phyloP scores from a whole-genome alignment of 352 stramenopile species.

The Discostella stelligera region DNA sequence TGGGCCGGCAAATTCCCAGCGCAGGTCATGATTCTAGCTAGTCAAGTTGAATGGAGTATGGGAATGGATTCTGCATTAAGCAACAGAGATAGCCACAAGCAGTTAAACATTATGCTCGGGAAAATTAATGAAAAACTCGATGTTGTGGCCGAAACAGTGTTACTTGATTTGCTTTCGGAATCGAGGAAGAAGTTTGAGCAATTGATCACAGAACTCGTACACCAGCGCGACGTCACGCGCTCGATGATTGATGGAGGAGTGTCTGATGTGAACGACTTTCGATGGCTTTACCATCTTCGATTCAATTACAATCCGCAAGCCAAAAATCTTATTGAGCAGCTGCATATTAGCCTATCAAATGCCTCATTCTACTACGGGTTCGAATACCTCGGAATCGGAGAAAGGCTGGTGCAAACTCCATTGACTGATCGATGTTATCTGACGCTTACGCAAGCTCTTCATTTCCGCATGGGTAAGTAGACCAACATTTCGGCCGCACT shows the following conservation, averaged over 20 bases:
- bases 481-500: background rate
- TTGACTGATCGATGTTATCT: constrained; percentile 99
- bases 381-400: constrained; percentile 99
- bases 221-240: constrained; percentile 97
- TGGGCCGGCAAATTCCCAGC: constrained; percentile 97
- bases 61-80: constrained; percentile 90
- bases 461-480: constrained; percentile 93
- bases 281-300: constrained; percentile 98
- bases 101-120: constrained; percentile 69
- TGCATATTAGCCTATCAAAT: constrained; percentile 97
- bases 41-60: constrained; percentile 96
- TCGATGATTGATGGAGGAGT: constrained; percentile 88
- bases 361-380: constrained; percentile 99
- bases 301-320: constrained; percentile 90
- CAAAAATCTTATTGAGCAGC: constrained; percentile 87
- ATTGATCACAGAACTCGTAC: constrained; percentile 99
- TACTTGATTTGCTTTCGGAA: constrained; percentile 90
- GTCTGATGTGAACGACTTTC: constrained; percentile 90
- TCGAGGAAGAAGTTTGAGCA: constrained; percentile 97
- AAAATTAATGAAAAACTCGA: constrained; percentile 86
- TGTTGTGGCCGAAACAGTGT: constrained; percentile 94
- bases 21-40: constrained; percentile 98
- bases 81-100: constrained; percentile 69
- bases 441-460: constrained; percentile 98
- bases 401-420: constrained; percentile 98